A percentile compares a stretch with the other conserved stretches of the same genome.
phyloP scores from a whole-genome alignment of 2,329 filamentous ascomycete genomes.

The Myriosclerotinia duriaeana region DNA sequence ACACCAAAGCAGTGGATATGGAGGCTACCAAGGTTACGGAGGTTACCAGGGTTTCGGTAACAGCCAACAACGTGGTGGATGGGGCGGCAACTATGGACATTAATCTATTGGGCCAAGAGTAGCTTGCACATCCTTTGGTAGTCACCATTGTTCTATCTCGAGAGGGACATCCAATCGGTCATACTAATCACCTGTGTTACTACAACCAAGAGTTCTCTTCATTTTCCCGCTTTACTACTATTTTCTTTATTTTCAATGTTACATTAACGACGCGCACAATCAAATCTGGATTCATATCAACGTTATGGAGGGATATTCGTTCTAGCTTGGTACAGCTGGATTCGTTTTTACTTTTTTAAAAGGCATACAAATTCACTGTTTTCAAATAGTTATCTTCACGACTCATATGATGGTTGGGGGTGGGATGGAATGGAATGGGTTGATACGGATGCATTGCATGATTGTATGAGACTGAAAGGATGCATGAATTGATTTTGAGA shows the following conservation, averaged over 20 bases:
- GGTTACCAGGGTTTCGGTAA: constrained; percentile 42
- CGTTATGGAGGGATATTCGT: constrained; percentile 13
- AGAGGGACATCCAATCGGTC: constrained; percentile 8
- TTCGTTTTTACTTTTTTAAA: constrained; percentile 17
- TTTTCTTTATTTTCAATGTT: constrained; percentile 22
- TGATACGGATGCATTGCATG: constrained; percentile 21
- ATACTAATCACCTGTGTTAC: constrained; percentile 20
- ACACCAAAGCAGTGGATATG: constrained; percentile 46
- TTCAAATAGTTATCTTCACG: constrained; percentile 26
- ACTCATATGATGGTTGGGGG: constrained; percentile 21
- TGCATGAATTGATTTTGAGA: constrained; percentile 18
- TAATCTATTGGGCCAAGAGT: constrained; percentile 16
- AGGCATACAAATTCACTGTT: constrained; percentile 24
- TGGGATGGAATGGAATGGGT: constrained; percentile 21
- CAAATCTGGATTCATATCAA: constrained; percentile 21
- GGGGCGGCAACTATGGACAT: constrained; percentile 48
- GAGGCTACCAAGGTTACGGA: constrained; percentile 48
- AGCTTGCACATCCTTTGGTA: constrained; percentile 22
- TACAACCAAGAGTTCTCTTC: constrained; percentile 20
- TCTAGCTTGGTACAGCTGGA: constrained; percentile 18
- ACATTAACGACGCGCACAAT: constrained; percentile 17
- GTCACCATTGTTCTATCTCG: not conserved
- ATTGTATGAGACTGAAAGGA: constrained; percentile 18
- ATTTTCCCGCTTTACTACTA: constrained; percentile 16
- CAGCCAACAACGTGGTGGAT: constrained; percentile 48